These are phyloP conservation scores for Ogataea zsoltii DNA, from an alignment of 805 yeast species.

Conservation along the genomic window DNA sequence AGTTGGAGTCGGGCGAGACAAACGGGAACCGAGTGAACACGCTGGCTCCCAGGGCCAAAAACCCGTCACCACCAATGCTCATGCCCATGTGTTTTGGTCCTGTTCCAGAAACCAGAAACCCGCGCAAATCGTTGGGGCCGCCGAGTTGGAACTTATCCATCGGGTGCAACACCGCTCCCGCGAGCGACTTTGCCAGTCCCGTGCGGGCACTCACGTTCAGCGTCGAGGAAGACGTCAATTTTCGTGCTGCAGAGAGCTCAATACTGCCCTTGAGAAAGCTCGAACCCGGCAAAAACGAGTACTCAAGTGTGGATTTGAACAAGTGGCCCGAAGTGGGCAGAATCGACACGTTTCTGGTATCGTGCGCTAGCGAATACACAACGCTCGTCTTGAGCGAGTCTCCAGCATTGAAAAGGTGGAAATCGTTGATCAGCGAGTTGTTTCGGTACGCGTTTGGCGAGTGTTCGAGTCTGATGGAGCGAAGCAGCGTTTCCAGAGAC, in stretches of 20 bases:
- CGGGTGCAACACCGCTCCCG: slow-evolving; percentile 33
- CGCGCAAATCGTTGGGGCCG: slow-evolving; percentile 61
- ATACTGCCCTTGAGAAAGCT: slow-evolving; percentile 43
- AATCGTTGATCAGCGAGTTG: slow-evolving; percentile 34
- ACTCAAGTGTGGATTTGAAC: slow-evolving; percentile 32
- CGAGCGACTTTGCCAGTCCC: slow-evolving; percentile 28
- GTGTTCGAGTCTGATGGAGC: slow-evolving; percentile 36
- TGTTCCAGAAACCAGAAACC: slow-evolving; percentile 51
- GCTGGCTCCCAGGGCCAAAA: slow-evolving; percentile 47
- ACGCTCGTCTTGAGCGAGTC: slow-evolving; percentile 46
- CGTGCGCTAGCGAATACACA: slow-evolving; percentile 41
- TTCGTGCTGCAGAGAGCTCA: slow-evolving; percentile 40
- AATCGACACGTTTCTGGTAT: slow-evolving; percentile 44
- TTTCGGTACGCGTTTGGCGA: slow-evolving; percentile 28
- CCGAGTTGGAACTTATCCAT: slow-evolving; percentile 57
- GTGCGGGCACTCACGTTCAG: slow-evolving; percentile 26
- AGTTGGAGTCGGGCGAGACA: slow-evolving; percentile 42
- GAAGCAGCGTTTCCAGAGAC: slow-evolving; percentile 43
- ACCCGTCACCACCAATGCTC: slow-evolving; percentile 54
- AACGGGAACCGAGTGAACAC: slow-evolving; percentile 45
- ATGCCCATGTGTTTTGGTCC: slow-evolving; percentile 55
- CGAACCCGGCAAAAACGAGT: slow-evolving; percentile 27
- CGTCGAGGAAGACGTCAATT: slow-evolving; percentile 20
- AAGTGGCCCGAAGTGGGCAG: slow-evolving; percentile 46
- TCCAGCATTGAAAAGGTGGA: slow-evolving; percentile 42